phyloP scores from a whole-genome alignment of 2,329 filamentous ascomycete genomes.

The Alternaria panax region DNA sequence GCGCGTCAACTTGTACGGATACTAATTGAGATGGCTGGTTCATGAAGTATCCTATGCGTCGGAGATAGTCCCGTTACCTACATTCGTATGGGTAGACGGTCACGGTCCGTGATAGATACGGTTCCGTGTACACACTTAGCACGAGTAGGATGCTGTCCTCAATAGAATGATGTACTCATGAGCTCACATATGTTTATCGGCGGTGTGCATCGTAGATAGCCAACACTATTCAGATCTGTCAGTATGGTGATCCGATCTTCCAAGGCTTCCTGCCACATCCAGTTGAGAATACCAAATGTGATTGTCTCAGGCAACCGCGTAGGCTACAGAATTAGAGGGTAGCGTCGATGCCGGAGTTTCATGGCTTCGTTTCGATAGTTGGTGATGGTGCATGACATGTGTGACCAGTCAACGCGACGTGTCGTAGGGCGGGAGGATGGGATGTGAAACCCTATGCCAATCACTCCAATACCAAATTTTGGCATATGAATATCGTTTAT shows the following conservation, averaged over 20 bases:
- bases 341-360: neutral
- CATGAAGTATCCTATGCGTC: neutral
- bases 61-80: neutral
- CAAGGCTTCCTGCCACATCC: neutral
- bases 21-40: constrained; percentile 11
- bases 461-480: no score
- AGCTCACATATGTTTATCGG: neutral
- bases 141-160: neutral
- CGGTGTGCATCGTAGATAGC: neutral
- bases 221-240: neutral
- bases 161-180: neutral
- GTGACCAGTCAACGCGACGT: neutral
- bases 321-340: no score
- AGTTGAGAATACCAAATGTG: neutral
- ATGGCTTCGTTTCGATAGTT: neutral
- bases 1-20: constrained; percentile 40
- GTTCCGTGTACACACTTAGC: neutral
- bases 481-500: no score
- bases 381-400: neutral
- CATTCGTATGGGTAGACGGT: neutral
- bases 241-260: neutral
- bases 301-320: no score
- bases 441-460: no score
- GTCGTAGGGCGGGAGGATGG: no score
- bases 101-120: neutral